Evolutionary conservation across 768 basidiomycete genomes (phyloP), one percentile per base, ranked within the genome.

Genomic region (Filobasidium wieringae): DNA sequence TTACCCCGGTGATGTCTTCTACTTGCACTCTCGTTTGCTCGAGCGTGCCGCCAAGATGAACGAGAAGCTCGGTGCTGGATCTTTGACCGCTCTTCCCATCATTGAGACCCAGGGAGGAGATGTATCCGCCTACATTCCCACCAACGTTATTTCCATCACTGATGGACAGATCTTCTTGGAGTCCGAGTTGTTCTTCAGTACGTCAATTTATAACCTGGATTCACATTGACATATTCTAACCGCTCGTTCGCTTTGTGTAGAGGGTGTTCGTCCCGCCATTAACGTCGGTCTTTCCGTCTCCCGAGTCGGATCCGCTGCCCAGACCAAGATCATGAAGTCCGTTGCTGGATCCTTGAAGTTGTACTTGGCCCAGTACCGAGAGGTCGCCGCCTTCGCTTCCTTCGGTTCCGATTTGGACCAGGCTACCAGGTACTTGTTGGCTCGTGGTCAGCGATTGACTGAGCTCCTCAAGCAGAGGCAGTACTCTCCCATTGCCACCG

Each of bases 61-160:
- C 83, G 89, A 96, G 66, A 89, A 91, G 72, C 91, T 93, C 76
- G 95, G 95, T 75, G 93, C 91, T 72, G 95, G 95, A 69, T 97
- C 93, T 58, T 81, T 99, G 68, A 99, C 95, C 76, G 95, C 95
- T 53, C 85, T 99, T 45, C 95, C 95, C 70, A 93, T 99, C 77
- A 97, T 97, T 73, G 95, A 97, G 81, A 97, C 95, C 68, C 95
- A 99, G 79, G 92, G 95, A 83, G 95, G 95, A 85, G 95, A 99
- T 83, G 95, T 99, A 74, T 99, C 95, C 47, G 95, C 95, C 39
- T 99, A 99, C 79, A 96, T 95, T 76, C 91, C 66, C 50, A 95
- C 77, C 72, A 78, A 79, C 88, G 92, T 99, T 74, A 99, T 99
- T 73, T 97, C 95, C 71, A 99, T 99, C 76, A 99, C 95, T 52